phyloP scores from a whole-genome alignment of 495 filamentous ascomycete genomes.

The Aspergillus diversus region DNA sequence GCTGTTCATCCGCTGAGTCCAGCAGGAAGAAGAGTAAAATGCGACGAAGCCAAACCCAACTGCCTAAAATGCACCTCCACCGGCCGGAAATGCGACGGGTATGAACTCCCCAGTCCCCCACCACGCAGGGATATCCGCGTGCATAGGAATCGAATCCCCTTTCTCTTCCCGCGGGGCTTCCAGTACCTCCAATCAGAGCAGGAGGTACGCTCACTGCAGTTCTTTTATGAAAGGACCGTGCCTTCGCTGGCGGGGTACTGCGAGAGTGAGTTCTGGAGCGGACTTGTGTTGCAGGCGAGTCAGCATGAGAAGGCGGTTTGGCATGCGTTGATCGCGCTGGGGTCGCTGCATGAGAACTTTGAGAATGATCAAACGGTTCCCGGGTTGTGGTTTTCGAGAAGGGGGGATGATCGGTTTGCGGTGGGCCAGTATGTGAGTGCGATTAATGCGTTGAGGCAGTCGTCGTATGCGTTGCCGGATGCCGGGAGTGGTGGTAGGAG shows the following conservation, averaged over 20 bases:
- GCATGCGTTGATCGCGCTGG: constrained; percentile 65
- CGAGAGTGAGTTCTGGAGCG: constrained; percentile 63
- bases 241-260: constrained; percentile 65
- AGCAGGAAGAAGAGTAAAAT: constrained; percentile 50
- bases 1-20: too few species aligned
- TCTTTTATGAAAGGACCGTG: constrained; percentile 62
- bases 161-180: constrained; percentile 4
- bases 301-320: constrained; percentile 63
- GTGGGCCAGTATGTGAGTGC: constrained; percentile 40
- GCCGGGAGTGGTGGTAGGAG: neutral
- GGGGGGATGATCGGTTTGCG: constrained; percentile 36
- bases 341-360: constrained; percentile 65
- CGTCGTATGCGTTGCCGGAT: neutral
- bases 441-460: constrained; percentile 37
- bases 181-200: constrained; percentile 8
- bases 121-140: neutral
- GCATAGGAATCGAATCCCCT: neutral
- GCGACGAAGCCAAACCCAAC: constrained; percentile 49
- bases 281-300: constrained; percentile 56
- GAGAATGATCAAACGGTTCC: constrained; percentile 31
- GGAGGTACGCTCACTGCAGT: constrained; percentile 55
- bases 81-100: constrained; percentile 43
- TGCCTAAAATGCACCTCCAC: constrained; percentile 40
- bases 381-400: neutral
- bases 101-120: constrained; percentile 7